Evolutionary conservation across 495 filamentous ascomycete species (phyloP).

Genomic region (Aspergillus cavernicola): DNA sequence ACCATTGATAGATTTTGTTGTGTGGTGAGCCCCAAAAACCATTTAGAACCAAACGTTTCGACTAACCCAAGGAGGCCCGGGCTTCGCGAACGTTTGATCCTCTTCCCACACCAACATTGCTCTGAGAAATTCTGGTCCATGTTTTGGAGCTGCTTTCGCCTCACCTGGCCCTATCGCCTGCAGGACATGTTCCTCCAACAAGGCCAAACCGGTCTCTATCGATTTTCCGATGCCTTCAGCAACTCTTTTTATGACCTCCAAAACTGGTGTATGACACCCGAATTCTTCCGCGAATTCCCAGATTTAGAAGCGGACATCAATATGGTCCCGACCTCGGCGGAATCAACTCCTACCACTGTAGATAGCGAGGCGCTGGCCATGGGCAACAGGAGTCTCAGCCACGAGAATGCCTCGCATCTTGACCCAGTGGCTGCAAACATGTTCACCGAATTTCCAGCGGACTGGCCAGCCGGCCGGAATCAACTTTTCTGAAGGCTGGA

Average conservation of each 20-base stretch:
- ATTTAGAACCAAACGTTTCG: neutral
- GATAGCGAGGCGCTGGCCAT: neutral
- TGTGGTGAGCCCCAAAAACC: constrained; percentile 7
- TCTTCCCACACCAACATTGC: constrained; percentile 15
- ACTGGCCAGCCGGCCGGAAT: constrained; percentile 1
- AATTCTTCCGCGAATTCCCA: constrained; percentile 14
- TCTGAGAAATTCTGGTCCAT: constrained; percentile 16
- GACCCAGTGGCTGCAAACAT: constrained; percentile 1
- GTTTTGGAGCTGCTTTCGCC: constrained; percentile 14
- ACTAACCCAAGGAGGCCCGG: constrained; percentile 9
- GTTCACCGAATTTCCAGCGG: constrained; percentile 5
- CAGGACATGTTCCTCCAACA: constrained; percentile 8
- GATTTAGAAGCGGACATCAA: constrained; percentile 11
- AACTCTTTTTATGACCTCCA: constrained; percentile 15
- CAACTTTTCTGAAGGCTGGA: neutral
- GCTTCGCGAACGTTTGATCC: constrained; percentile 12
- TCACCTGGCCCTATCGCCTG: constrained; percentile 10
- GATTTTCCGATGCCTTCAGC: constrained; percentile 8
- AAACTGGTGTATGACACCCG: constrained; percentile 12
- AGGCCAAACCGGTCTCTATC: constrained; percentile 7
- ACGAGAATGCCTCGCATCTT: too few species aligned
- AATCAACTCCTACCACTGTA: neutral
- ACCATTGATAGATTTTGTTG: constrained; percentile 14
- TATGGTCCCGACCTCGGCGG: neutral
- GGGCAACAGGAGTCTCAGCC: neutral